Evolutionary conservation across 768 basidiomycete species (phyloP).

Genomic region (Hemileccinum impolitum): DNA sequence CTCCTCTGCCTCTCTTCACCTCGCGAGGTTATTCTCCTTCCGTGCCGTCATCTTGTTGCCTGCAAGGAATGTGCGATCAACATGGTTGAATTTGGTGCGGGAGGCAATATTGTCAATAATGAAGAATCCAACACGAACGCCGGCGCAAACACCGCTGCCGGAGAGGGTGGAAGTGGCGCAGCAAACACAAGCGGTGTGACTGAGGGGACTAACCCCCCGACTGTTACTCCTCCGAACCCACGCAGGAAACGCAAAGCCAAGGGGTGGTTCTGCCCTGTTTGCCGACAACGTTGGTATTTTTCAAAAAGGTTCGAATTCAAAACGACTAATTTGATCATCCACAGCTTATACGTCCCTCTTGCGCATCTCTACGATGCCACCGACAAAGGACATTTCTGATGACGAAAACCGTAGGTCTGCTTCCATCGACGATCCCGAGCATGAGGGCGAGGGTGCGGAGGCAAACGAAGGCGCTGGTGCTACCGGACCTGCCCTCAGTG

Average conservation of each 20-base stretch:
- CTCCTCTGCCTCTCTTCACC: constrained; percentile 86
- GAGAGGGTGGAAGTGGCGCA: constrained; percentile 17
- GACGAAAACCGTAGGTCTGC: constrained; percentile 26
- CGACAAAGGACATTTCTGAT: constrained; percentile 39
- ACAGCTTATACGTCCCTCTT: constrained; percentile 86
- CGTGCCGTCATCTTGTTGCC: constrained; percentile 91
- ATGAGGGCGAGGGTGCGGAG: constrained; percentile 17
- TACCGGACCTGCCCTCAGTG: background rate
- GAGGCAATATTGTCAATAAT: constrained; percentile 73
- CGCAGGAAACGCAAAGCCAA: constrained; percentile 90
- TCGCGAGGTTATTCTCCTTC: constrained; percentile 88
- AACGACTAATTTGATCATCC: background rate
- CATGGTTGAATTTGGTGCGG: constrained; percentile 97
- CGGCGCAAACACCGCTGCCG: constrained; percentile 21
- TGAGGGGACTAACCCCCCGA: constrained; percentile 21
- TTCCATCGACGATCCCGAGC: constrained; percentile 27
- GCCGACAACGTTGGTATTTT: constrained; percentile 79
- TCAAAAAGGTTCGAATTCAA: background rate
- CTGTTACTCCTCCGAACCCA: constrained; percentile 36
- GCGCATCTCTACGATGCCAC: constrained; percentile 71
- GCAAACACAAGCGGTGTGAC: constrained; percentile 19
- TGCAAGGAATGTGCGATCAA: constrained; percentile 95
- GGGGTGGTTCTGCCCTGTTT: constrained; percentile 97
- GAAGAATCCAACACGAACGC: constrained; percentile 36
- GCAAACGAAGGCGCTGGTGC: background rate